phyloP scores from a whole-genome alignment of 257 asterid species.

The Mentha longifolia region DNA sequence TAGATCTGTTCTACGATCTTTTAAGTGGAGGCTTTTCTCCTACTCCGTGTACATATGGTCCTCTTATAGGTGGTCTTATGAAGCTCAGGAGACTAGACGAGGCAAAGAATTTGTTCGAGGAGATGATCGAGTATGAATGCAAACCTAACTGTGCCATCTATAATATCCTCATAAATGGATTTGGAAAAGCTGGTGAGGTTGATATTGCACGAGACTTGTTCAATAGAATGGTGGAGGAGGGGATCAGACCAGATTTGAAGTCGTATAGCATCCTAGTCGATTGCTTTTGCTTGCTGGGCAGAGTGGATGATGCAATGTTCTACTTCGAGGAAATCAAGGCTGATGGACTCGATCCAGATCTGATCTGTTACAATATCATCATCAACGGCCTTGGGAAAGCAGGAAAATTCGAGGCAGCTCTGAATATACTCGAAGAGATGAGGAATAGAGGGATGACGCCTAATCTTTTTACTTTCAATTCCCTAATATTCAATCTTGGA shows the following conservation, averaged over 20 bases:
- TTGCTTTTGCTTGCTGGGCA: slow-evolving; percentile 68
- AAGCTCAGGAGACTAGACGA: slow-evolving; percentile 65
- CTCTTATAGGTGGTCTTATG: slow-evolving; percentile 84
- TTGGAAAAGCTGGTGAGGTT: slow-evolving; percentile 82
- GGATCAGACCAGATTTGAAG: slow-evolving; percentile 85
- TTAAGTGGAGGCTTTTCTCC: slow-evolving; percentile 84
- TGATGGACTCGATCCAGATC: slow-evolving; percentile 89
- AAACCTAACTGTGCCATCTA: slow-evolving; percentile 84
- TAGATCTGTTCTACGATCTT: slow-evolving; percentile 76
- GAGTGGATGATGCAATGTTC: slow-evolving; percentile 65
- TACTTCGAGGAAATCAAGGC: slow-evolving; percentile 78
- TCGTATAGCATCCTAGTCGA: slow-evolving; percentile 85
- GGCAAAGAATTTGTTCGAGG: slow-evolving; percentile 74
- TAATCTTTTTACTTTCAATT: slow-evolving; percentile 76
- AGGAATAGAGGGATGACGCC: slow-evolving; percentile 71
- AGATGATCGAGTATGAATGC: slow-evolving; percentile 79
- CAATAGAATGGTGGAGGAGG: slow-evolving; percentile 80
- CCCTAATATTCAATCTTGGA: slow-evolving; percentile 76
- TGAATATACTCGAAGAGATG: slow-evolving; percentile 79
- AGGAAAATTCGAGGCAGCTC: slow-evolving; percentile 59
- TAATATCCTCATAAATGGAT: slow-evolving; percentile 88
- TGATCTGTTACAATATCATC: slow-evolving; percentile 82
- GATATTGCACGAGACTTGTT: slow-evolving; percentile 69
- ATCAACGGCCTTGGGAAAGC: slow-evolving; percentile 79
- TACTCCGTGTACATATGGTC: slow-evolving; percentile 95